These are phyloP conservation scores for Heliosperma pusillum DNA, from an alignment of 148 eudicot genomes.

Conservation along the genomic window DNA sequence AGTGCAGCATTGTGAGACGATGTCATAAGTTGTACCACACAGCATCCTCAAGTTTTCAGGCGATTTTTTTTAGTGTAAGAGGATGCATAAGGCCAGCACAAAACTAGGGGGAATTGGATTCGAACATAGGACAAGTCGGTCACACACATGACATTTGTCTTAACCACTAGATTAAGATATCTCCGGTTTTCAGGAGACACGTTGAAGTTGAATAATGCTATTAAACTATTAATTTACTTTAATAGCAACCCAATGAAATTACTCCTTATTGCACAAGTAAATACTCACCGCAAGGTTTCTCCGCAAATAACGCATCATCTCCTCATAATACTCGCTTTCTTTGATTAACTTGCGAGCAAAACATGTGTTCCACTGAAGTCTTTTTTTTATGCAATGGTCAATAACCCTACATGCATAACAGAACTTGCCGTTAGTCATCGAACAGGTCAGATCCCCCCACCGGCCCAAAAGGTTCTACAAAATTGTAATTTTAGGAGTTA, in stretches of 20 bases:
- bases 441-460: not conserved
- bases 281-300: slow-evolving; percentile 83
- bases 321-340: slow-evolving; percentile 95
- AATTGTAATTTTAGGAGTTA: not conserved
- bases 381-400: slow-evolving; percentile 86
- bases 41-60: too few relatives aligned
- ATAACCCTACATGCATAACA: slow-evolving; percentile 55
- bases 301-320: slow-evolving; percentile 88
- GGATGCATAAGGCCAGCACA: too few relatives aligned
- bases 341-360: slow-evolving; percentile 86
- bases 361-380: slow-evolving; percentile 78
- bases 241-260: not conserved
- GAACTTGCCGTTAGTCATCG: slow-evolving; percentile 2
- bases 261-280: not conserved
- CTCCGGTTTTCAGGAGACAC: not conserved
- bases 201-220: not conserved
- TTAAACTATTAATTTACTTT: not conserved
- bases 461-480: not conserved
- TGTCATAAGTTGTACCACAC: too few relatives aligned
- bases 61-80: too few relatives aligned
- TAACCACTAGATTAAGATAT: too few relatives aligned
- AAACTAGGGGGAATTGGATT: too few relatives aligned
- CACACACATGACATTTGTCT: too few relatives aligned
- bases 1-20: not conserved
- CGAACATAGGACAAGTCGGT: too few relatives aligned